Conservation (phyloP, 139 green algal genomes). For the Edaphochlamys debaryana region DNA sequence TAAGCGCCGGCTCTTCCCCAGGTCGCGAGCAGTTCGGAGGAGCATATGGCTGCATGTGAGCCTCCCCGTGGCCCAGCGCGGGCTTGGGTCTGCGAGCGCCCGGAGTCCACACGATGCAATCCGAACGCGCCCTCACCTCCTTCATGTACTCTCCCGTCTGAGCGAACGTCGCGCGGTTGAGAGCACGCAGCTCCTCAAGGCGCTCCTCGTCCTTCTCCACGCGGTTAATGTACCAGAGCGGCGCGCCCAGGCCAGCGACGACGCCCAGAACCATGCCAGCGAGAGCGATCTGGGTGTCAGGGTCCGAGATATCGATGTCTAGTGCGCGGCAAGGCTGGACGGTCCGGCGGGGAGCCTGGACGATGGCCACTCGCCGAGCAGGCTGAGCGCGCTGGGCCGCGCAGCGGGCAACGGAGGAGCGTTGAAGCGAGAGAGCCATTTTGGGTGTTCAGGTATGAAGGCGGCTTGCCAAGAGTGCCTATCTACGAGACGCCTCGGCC, state of each 20-base stretch:
- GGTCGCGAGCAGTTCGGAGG: too few relatives aligned
- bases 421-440: conserved; percentile 30
- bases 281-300: conserved; percentile 31
- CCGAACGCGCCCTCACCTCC: conserved; percentile 55
- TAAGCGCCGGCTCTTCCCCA: too few relatives aligned
- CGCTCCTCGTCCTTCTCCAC: conserved; percentile 80
- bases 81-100: too few relatives aligned
- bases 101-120: too few relatives aligned
- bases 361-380: neutral
- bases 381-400: conserved; percentile 11
- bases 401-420: neutral
- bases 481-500: too few relatives aligned
- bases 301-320: conserved; percentile 82
- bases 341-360: neutral
- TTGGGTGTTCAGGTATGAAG: too few relatives aligned
- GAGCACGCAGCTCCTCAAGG: conserved; percentile 82
- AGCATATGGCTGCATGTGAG: too few relatives aligned
- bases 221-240: conserved; percentile 83
- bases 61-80: too few relatives aligned
- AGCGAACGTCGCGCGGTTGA: conserved; percentile 84
- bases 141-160: conserved; percentile 86
- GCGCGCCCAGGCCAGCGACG: conserved; percentile 62
- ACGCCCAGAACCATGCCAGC: conserved; percentile 65
- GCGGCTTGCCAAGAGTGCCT: too few relatives aligned
- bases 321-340: conserved; percentile 55